phyloP scores from a whole-genome alignment of 257 asterid genomes.

The Solanum piurae region DNA sequence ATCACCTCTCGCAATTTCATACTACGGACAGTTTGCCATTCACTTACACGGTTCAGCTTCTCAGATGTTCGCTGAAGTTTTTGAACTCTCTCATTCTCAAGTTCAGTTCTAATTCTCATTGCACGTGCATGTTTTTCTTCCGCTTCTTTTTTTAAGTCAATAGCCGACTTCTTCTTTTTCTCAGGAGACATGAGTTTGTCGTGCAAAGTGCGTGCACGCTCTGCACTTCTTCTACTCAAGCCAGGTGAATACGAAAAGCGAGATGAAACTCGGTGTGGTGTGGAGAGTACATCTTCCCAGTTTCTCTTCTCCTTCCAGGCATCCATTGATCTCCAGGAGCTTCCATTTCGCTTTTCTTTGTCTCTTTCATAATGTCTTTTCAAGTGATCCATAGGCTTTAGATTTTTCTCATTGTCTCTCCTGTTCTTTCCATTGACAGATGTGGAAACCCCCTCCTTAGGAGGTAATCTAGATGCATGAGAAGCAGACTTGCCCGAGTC shows the following conservation, averaged over 20 bases:
- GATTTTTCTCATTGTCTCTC: slow-evolving; percentile 46
- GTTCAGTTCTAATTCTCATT: slow-evolving; percentile 86
- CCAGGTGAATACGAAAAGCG: slow-evolving; percentile 95
- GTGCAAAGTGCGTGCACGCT: slow-evolving; percentile 77
- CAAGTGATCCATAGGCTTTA: slow-evolving; percentile 39
- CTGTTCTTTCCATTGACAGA: slow-evolving; percentile 32
- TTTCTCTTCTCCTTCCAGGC: slow-evolving; percentile 99
- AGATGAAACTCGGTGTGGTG: slow-evolving; percentile 72
- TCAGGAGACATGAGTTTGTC: slow-evolving; percentile 99
- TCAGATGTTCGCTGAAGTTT: slow-evolving; percentile 91
- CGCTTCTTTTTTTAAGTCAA: slow-evolving; percentile 88
- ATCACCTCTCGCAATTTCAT: slow-evolving; percentile 78
- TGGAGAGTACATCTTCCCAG: slow-evolving; percentile 92
- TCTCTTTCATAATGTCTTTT: slow-evolving; percentile 62
- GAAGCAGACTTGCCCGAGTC: slow-evolving; percentile 34
- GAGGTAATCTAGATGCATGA: slow-evolving; percentile 32
- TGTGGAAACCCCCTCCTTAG: slow-evolving; percentile 34
- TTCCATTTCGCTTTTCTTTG: slow-evolving; percentile 60
- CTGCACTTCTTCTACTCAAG: slow-evolving; percentile 68
- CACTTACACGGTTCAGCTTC: slow-evolving; percentile 85
- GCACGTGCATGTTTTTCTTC: slow-evolving; percentile 99
- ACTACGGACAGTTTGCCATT: slow-evolving; percentile 91
- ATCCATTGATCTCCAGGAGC: slow-evolving; percentile 69
- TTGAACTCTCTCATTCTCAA: slow-evolving; percentile 92
- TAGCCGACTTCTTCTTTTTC: slow-evolving; percentile 74